These are phyloP conservation scores for Backusella luteola DNA, from an alignment of 192 early-diverging fungal species.

Conservation along the genomic window DNA sequence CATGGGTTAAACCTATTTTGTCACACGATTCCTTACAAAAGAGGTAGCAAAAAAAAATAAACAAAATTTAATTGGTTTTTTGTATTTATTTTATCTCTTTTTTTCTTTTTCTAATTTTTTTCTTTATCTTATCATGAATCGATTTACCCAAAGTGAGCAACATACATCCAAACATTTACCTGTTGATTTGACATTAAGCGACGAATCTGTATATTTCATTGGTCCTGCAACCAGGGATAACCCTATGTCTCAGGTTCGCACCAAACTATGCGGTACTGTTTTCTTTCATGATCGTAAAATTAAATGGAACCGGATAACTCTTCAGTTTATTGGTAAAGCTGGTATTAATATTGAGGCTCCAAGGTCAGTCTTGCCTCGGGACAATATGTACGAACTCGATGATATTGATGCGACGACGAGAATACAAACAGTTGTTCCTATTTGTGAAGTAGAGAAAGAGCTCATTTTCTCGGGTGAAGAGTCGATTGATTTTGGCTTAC, in stretches of 20 bases:
- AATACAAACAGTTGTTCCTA: conserved; percentile 16
- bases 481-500: conserved; percentile 34
- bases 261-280: conserved; percentile 31
- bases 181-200: conserved; percentile 12
- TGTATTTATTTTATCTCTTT: not conserved
- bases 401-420: conserved; percentile 10
- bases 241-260: conserved; percentile 31
- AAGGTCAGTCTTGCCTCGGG: conserved; percentile 4
- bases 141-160: conserved; percentile 1
- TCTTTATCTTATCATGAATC: conserved; percentile 5
- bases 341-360: conserved; percentile 24
- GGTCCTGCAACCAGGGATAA: conserved; percentile 35
- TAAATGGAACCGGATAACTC: conserved; percentile 37
- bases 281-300: conserved; percentile 26
- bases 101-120: not conserved
- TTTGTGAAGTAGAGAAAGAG: conserved; percentile 40
- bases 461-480: conserved; percentile 32
- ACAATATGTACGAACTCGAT: not conserved
- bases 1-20: not conserved
- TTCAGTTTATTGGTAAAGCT: conserved; percentile 29
- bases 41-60: not conserved
- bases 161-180: conserved; percentile 10
- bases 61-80: conserved; percentile 11
- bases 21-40: not conserved
- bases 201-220: conserved; percentile 29